Evolutionary conservation across 1,284 basidiomycete genomes (phyloP).

Genomic region (Ganoderma multipileum): DNA sequence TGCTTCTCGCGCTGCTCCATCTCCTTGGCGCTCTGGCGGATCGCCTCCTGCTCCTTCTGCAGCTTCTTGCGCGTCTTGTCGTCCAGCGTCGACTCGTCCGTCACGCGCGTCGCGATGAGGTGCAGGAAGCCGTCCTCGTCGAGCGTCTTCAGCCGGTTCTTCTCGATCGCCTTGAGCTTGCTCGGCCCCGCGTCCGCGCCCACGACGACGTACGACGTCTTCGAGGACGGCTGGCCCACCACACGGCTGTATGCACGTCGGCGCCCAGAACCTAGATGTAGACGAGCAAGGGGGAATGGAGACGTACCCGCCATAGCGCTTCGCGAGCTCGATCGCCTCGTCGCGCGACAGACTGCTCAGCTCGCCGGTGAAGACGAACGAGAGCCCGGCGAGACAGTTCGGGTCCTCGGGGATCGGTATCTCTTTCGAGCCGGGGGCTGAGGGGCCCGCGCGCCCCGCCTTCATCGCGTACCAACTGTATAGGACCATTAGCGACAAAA

Average conservation of each 20-base stretch:
- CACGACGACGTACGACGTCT: conserved; percentile 90
- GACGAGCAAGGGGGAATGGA: neutral
- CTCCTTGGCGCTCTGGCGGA: conserved; percentile 76
- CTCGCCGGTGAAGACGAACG: conserved; percentile 97
- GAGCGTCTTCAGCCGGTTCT: conserved; percentile 78
- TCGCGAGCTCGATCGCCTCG: conserved; percentile 88
- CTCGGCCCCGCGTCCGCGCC: conserved; percentile 89
- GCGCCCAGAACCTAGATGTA: neutral
- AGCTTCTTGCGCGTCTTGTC: conserved; percentile 85
- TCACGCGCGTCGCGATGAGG: conserved; percentile 73
- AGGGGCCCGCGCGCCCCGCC: conserved; percentile 74
- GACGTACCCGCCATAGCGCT: conserved; percentile 89
- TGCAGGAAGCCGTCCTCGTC: conserved; percentile 90
- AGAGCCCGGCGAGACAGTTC: conserved; percentile 86
- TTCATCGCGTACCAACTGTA: conserved; percentile 70
- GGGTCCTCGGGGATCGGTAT: conserved; percentile 78
- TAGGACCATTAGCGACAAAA: neutral
- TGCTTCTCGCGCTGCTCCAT: conserved; percentile 76
- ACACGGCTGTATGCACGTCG: conserved; percentile 67
- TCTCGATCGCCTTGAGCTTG: conserved; percentile 88
- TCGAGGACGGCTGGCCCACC: conserved; percentile 87
- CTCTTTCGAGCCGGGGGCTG: conserved; percentile 81
- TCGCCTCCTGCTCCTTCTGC: conserved; percentile 81
- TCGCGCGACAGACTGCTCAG: conserved; percentile 88
- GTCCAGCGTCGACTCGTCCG: conserved; percentile 59